phyloP scores from a whole-genome alignment of 129 eudicot genomes.

The Tagetes patula region DNA sequence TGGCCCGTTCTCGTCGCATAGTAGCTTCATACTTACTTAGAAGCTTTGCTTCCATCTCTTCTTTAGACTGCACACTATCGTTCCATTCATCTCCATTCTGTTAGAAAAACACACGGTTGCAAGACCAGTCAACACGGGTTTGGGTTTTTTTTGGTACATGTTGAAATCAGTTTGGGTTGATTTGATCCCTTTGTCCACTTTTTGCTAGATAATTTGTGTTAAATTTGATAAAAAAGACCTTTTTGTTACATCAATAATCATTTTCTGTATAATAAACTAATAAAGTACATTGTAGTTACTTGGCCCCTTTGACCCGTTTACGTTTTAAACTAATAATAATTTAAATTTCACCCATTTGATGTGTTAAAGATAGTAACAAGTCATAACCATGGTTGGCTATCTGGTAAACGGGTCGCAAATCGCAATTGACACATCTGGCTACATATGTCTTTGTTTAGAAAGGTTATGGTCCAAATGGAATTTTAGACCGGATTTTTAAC shows the following conservation, averaged over 20 bases:
- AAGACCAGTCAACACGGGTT: not conserved
- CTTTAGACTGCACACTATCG: constrained; percentile 73
- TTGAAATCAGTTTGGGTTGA: not conserved
- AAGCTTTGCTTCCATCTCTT: constrained; percentile 73
- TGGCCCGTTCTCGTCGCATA: constrained; percentile 82
- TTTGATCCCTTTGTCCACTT: not conserved
- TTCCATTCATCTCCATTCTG: constrained; percentile 90
- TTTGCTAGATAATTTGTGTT: not conserved
- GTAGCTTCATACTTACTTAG: constrained; percentile 78
- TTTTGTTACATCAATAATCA: not conserved
- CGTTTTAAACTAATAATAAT: not conserved
- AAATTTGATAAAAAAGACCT: not conserved
- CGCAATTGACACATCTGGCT: not conserved
- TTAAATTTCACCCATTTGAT: not conserved
- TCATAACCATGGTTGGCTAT: not conserved
- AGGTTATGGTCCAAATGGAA: not conserved
- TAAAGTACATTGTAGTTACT: not conserved
- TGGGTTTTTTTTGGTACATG: not conserved
- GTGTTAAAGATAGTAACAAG: not conserved
- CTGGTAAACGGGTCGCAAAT: not conserved
- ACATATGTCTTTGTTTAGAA: not conserved
- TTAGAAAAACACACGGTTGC: not conserved
- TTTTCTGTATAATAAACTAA: not conserved
- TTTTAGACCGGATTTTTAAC: not conserved
- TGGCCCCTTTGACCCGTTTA: not conserved